Conservation (phyloP, 1,284 basidiomycete genomes). For the Moniliophthora roreri region DNA sequence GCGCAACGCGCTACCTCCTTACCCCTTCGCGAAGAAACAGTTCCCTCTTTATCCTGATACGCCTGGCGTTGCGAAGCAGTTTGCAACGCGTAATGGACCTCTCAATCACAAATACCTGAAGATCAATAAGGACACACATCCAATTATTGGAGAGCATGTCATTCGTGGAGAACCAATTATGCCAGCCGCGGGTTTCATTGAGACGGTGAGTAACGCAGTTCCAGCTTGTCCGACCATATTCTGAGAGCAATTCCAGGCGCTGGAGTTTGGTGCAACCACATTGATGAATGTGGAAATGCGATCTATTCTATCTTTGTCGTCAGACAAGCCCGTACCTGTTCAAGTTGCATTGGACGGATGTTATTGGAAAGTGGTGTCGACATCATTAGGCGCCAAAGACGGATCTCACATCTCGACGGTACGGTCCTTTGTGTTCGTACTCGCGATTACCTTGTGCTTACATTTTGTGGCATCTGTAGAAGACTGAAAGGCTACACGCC, state of each 20-base stretch:
- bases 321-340: constrained; percentile 28
- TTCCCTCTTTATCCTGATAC: constrained; percentile 13
- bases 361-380: constrained; percentile 27
- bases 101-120: constrained; percentile 31
- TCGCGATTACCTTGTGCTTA: too few relatives aligned
- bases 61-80: constrained; percentile 10
- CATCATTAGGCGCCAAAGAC: too few relatives aligned
- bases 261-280: constrained; percentile 27
- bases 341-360: constrained; percentile 25
- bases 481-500: not conserved
- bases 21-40: constrained; percentile 18
- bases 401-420: too few relatives aligned
- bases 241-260: constrained; percentile 15
- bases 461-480: not conserved
- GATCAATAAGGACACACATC: constrained; percentile 35
- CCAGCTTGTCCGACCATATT: not conserved
- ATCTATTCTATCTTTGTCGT: constrained; percentile 28
- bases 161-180: constrained; percentile 43
- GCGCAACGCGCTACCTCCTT: constrained; percentile 6
- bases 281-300: constrained; percentile 26
- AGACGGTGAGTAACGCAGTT: constrained; percentile 32
- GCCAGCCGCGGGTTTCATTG: constrained; percentile 43
- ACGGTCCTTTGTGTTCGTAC: too few relatives aligned
- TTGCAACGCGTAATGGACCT: constrained; percentile 29
- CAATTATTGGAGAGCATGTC: constrained; percentile 37